Evolutionary conservation across 177 flowering plant genomes (phyloP).

Genomic region (Vitis hybrid): DNA sequence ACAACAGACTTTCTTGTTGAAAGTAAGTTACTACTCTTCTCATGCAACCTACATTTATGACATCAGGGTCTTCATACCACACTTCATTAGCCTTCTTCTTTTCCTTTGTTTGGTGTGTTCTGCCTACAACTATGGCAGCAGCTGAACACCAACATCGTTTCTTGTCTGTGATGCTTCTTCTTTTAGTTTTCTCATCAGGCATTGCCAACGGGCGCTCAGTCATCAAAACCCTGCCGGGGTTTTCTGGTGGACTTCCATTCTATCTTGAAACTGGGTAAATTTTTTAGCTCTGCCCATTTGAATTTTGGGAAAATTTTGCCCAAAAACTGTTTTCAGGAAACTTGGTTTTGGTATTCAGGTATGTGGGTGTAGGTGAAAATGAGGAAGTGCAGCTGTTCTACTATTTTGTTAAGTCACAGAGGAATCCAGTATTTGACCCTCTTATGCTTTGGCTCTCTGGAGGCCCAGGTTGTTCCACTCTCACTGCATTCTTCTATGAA

Average conservation of each 20-base stretch:
- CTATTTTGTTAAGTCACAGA: slow-evolving; percentile 17
- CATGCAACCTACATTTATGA: too few species aligned
- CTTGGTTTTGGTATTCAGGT: slow-evolving; percentile 3
- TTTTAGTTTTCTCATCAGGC: too few species aligned
- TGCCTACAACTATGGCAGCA: too few species aligned
- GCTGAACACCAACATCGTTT: too few species aligned
- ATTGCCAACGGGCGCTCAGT: neutral
- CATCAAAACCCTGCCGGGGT: neutral
- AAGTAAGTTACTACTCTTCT: too few species aligned
- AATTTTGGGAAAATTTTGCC: too few species aligned
- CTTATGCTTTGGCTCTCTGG: slow-evolving; percentile 20
- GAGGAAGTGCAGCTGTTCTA: slow-evolving; percentile 19
- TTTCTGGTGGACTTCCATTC: neutral
- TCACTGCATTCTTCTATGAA: neutral
- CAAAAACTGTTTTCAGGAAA: neutral
- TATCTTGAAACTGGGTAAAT: slow-evolving; percentile 7
- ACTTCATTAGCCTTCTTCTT: too few species aligned
- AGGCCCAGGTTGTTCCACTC: slow-evolving; percentile 19
- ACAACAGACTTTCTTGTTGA: too few species aligned
- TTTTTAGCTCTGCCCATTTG: neutral
- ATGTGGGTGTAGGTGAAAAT: slow-evolving; percentile 15
- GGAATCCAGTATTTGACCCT: slow-evolving; percentile 11
- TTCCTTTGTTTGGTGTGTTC: too few species aligned
- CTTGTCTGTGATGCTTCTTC: too few species aligned
- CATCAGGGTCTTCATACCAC: too few species aligned